phyloP scores from a whole-genome alignment of 805 yeast species.

The Henningerozyma blattae region DNA sequence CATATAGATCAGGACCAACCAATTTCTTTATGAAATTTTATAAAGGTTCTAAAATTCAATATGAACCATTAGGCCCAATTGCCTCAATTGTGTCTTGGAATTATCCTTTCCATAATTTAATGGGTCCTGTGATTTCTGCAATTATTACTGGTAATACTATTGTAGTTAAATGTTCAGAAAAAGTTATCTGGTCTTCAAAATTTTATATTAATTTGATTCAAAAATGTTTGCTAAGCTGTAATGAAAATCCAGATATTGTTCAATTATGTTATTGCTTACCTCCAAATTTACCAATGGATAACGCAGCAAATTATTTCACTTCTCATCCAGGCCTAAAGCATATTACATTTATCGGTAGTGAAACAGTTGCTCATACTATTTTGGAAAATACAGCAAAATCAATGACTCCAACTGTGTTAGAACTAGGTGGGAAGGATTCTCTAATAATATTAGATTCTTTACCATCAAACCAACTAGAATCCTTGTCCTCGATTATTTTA shows the following conservation, averaged over 20 bases:
- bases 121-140: slow-evolving; percentile 88
- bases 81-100: slow-evolving; percentile 94
- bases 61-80: slow-evolving; percentile 82
- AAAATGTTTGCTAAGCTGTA: slow-evolving; percentile 60
- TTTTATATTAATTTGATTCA: slow-evolving; percentile 65
- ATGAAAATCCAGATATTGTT: slow-evolving; percentile 68
- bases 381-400: slow-evolving; percentile 70
- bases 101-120: slow-evolving; percentile 86
- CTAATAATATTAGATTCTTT: slow-evolving; percentile 77
- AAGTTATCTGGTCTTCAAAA: slow-evolving; percentile 88
- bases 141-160: slow-evolving; percentile 86
- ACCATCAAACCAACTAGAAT: slow-evolving; percentile 31
- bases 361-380: slow-evolving; percentile 85
- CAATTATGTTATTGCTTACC: slow-evolving; percentile 88
- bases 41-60: slow-evolving; percentile 86
- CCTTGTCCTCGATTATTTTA: slow-evolving; percentile 69
- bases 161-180: slow-evolving; percentile 88
- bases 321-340: slow-evolving; percentile 75
- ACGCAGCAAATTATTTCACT: slow-evolving; percentile 68
- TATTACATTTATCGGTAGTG: slow-evolving; percentile 92
- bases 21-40: slow-evolving; percentile 68
- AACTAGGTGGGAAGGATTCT: slow-evolving; percentile 94
- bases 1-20: slow-evolving; percentile 78
- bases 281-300: slow-evolving; percentile 26
- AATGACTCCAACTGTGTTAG: slow-evolving; percentile 92